Percentiles rank a stretch among this genome's conserved stretches.
Conservation (phyloP, 371 early-diverging fungal species). For the Syncephalastrum sp. region DNA sequence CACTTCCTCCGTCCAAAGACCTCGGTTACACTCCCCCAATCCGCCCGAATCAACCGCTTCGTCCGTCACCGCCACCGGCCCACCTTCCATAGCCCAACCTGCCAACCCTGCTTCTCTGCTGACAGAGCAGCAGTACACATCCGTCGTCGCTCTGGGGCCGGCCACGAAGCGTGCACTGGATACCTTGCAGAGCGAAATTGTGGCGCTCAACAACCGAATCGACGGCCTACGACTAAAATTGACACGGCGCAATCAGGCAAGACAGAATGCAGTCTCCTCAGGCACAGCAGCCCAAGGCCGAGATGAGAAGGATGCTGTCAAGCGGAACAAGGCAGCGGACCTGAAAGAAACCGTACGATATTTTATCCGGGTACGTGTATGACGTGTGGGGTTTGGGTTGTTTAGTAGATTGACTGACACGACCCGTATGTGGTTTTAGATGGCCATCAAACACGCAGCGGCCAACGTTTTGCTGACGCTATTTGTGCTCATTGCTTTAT, state of each 20-base stretch:
- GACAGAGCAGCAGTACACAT: constrained; percentile 14
- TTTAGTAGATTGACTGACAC: too few species aligned
- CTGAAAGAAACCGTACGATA: too few species aligned
- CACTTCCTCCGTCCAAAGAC: constrained; percentile 6
- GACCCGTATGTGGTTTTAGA: background rate
- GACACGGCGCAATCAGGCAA: constrained; percentile 23
- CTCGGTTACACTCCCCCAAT: constrained; percentile 1
- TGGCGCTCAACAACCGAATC: constrained; percentile 46
- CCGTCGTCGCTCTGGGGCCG: constrained; percentile 35
- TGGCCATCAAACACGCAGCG: constrained; percentile 14
- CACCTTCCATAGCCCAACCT: background rate
- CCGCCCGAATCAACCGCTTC: constrained; percentile 1
- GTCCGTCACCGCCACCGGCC: background rate
- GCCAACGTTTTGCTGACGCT: constrained; percentile 11
- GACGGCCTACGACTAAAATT: constrained; percentile 44
- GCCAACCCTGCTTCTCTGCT: background rate
- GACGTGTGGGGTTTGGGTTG: too few species aligned
- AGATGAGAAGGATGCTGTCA: constrained; percentile 9
- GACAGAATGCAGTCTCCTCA: background rate
- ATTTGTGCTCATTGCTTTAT: constrained; percentile 5
- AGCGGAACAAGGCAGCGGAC: constrained; percentile 9
- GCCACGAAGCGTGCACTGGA: constrained; percentile 50
- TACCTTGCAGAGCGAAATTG: constrained; percentile 44
- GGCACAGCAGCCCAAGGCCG: constrained; percentile 3
- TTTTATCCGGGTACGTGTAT: constrained; percentile 1